Evolutionary conservation across 2,329 filamentous ascomycete genomes (phyloP).

Genomic region (Neurospora sp.): DNA sequence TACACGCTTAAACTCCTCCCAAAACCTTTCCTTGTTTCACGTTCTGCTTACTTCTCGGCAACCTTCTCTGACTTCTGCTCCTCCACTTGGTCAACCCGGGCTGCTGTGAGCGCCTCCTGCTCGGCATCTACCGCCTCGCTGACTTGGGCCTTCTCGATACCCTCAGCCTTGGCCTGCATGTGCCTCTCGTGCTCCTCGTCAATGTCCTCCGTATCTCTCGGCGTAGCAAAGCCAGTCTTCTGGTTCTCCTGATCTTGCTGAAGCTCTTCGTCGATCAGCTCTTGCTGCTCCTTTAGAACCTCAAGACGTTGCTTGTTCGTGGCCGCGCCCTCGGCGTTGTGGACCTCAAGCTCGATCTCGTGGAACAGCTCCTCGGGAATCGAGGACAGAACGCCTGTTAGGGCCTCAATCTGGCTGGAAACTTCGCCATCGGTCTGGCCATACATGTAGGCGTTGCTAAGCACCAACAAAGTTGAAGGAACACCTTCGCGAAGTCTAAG

Average conservation of each 20-base stretch:
- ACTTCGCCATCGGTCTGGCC: constrained; percentile 75
- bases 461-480: constrained; percentile 88
- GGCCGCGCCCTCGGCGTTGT: constrained; percentile 90
- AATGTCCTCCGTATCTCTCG: constrained; percentile 83
- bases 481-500: constrained; percentile 87
- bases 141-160: constrained; percentile 37
- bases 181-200: constrained; percentile 81
- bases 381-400: constrained; percentile 83
- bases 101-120: constrained; percentile 38
- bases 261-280: constrained; percentile 94
- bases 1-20: neutral
- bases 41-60: constrained; percentile 13
- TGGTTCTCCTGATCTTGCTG: constrained; percentile 79
- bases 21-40: neutral
- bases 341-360: constrained; percentile 96
- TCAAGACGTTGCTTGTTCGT: constrained; percentile 99
- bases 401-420: constrained; percentile 80
- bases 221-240: constrained; percentile 61
- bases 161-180: constrained; percentile 37
- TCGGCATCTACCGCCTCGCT: constrained; percentile 47
- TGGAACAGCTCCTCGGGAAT: constrained; percentile 99
- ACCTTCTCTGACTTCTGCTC: constrained; percentile 29
- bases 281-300: constrained; percentile 96
- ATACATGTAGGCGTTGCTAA: constrained; percentile 98
- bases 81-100: constrained; percentile 29